Evolutionary conservation across 805 yeast genomes (phyloP), one percentile per base, ranked within the genome.

Genomic region (Starmera caribaea): DNA sequence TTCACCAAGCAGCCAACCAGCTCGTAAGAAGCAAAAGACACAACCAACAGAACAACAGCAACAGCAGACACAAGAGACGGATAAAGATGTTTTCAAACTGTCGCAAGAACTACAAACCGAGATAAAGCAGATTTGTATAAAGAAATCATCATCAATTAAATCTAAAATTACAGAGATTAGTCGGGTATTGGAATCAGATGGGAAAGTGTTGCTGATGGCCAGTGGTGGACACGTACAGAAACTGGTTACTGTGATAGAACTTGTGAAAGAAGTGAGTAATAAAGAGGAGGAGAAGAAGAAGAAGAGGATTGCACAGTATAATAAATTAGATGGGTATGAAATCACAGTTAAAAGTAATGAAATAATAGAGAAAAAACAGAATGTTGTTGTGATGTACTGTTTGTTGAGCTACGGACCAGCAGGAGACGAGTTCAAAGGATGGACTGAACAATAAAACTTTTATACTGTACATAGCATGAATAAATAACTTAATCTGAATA

Each of bases 151-250:
- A 3, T 10, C 10, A 33, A 49, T 53, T 16, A 41, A 42, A 14
- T 45, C 41, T 11, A 46, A 44, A 33, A 44, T 53, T 4, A 34
- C 39, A 3, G 43, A 41, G n/a, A 15, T 46, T 5, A 37, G 41
- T 16, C 39, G 38, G 24, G 4, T 14, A 1, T n/a, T 48, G 6
- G 8, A 21, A 1, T 30, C 39, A 7, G 34, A 37, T 2, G 21
- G 28, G 0, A 40, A 38, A 15, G 17, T 44, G 9, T 16, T 50
- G 7, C 30, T 53, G 16, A 47, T 51, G 53, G 43, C 48, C n/a
- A 46, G 49, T 10, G 57, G 57, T 10, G 48, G 42, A 8, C 41
- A 39, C 2, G 45, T 51, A 3, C 57, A 53, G 32, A 53, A 53
- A 35, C 30, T 50, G 26, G 30, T 49, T 5, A 44, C 47, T 34